Evolutionary conservation across 2,329 filamentous ascomycete genomes (phyloP), one percentile per base, ranked within the genome.

Genomic region (Neonectria ditissima): DNA sequence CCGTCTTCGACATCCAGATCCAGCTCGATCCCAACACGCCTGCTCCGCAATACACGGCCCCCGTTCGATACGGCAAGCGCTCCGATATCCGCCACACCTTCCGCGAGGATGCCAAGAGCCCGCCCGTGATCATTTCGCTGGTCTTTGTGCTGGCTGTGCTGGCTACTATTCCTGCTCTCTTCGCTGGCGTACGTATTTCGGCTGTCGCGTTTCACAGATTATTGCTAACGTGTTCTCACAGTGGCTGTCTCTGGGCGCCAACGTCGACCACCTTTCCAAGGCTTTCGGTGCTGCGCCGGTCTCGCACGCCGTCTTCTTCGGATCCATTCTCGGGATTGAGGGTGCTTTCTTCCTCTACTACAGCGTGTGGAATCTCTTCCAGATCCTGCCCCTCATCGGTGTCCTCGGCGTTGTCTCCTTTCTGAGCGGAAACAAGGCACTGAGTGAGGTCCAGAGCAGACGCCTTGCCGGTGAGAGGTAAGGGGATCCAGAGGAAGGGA

Each of bases 271-370:
- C 76, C 80, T 96, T 1, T 79, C 87, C 55, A 91, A 91, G 76
- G 95, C 96, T 9, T 80, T 97, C 54, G 83, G 87, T 62, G 84
- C 87, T 22, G 92, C 93, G 1, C 95, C 96, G 2, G 72, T 97
- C 45, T 91, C 95, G 5, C 95, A 99, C 77, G 83, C 83, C 30
- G 79, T 94, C 34, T 99, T 98, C 83, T 92, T 97, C 71, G 92
- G 92, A 55, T 97, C 94, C 5, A 89, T 99, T 59, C 65, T 97
- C 41, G 89, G 90, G 22, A 92, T 99, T 84, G 96, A 99, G 79
- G 92, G 87, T 16, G 89, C 97, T 60, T 97, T 99, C 81, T 95
- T 96, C 83, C 81, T 97, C 69, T 99, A 99, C 86, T 98, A 98
- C 81, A 91, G 87, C 56, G 88, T 82, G 75, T 97, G 95, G 94